A percentile compares a stretch with the other conserved stretches of the same genome.
These are phyloP conservation scores for Daldinia concentrica DNA, from an alignment of 495 filamentous ascomycete genomes.

Conservation along the genomic window DNA sequence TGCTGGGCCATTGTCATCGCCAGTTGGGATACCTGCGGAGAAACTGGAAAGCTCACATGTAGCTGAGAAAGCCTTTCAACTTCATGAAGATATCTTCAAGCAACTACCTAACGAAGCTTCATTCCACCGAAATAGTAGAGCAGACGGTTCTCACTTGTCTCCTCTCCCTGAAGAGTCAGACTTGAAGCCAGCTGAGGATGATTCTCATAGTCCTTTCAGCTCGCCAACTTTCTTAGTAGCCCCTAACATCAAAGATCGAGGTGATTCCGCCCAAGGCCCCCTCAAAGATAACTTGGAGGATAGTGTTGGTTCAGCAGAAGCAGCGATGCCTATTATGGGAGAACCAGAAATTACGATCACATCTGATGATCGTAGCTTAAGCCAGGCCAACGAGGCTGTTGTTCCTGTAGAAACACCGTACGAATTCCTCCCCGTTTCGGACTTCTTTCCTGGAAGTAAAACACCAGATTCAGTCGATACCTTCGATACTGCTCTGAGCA, in stretches of 20 bases:
- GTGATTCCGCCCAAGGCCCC: background rate
- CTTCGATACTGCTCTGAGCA: conserved; percentile 15
- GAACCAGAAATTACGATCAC: conserved; percentile 43
- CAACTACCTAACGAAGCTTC: conserved; percentile 6
- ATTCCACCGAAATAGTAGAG: conserved; percentile 4
- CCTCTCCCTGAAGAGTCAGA: conserved; percentile 14
- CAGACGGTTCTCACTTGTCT: conserved; percentile 20
- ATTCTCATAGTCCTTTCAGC: background rate
- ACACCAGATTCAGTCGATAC: conserved; percentile 9
- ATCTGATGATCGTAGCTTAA: conserved; percentile 25
- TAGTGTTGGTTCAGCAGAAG: conserved; percentile 8
- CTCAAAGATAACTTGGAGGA: conserved; percentile 17
- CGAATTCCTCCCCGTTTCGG: background rate
- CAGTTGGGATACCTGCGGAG: background rate
- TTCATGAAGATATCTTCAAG: background rate
- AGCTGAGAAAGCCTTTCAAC: background rate
- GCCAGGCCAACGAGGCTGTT: conserved; percentile 14
- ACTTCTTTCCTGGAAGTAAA: conserved; percentile 7
- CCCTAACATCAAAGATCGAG: background rate
- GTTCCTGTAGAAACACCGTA: conserved; percentile 7
- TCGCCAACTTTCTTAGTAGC: conserved; percentile 19
- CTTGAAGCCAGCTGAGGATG: background rate
- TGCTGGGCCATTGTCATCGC: background rate
- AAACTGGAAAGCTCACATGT: background rate
- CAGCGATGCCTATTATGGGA: conserved; percentile 17